phyloP scores from a whole-genome alignment of 148 eudicot species.

The Heliosperma pusillum region DNA sequence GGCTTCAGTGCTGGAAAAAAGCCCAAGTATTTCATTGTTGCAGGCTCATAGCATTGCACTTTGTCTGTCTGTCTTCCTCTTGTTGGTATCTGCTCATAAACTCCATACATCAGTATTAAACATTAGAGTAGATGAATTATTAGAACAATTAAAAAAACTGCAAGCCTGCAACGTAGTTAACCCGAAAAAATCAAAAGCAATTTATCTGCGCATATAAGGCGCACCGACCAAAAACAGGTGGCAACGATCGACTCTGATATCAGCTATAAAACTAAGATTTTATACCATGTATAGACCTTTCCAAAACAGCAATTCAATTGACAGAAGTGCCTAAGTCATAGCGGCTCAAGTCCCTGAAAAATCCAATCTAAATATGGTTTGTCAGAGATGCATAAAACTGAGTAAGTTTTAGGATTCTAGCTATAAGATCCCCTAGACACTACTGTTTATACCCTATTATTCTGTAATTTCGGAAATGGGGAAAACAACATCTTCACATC shows the following conservation, averaged over 20 bases:
- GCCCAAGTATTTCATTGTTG: slow-evolving; percentile 96
- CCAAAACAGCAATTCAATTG: not conserved
- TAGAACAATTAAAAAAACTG: not conserved
- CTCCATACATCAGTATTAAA: not conserved
- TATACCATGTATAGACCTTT: not conserved
- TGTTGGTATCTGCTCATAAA: slow-evolving; percentile 72
- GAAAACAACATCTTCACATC: slow-evolving; percentile 3
- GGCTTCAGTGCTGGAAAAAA: slow-evolving; percentile 74
- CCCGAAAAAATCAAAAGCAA: not conserved
- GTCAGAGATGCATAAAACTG: not conserved
- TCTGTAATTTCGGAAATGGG: not conserved
- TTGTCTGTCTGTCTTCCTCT: slow-evolving; percentile 81
- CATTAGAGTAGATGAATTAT: not conserved
- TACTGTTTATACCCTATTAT: not conserved
- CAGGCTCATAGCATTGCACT: slow-evolving; percentile 99
- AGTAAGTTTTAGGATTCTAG: too few species aligned
- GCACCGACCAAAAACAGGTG: not conserved
- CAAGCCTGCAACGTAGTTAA: slow-evolving; percentile 2
- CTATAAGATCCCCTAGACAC: not conserved
- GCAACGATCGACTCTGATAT: not conserved
- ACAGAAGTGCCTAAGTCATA: not conserved
- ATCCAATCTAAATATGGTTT: not conserved
- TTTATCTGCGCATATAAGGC: not conserved
- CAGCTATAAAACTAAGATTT: not conserved
- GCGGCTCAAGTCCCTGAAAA: not conserved